Evolutionary conservation across 108 stramenopile species (phyloP), one percentile per base, ranked within the genome.

Genomic region (Nitzschia sp.): DNA sequence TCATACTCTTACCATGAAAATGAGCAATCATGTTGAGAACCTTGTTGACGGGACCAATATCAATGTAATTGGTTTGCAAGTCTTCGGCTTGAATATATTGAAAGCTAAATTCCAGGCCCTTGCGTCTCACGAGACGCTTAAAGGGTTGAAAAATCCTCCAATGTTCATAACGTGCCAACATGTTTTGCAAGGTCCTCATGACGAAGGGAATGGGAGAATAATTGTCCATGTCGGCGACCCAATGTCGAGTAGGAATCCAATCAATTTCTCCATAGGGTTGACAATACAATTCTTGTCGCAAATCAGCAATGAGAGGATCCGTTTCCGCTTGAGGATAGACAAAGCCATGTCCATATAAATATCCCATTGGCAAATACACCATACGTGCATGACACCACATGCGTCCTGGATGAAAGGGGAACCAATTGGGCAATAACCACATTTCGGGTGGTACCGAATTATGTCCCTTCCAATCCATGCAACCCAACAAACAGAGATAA

Each of bases 311-410:
- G 45, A 90, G 59, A 15, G 85, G 83, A 81, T 95, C 96, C 23
- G 75, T 72, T 35, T 89, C 85, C 25, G 92, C 96, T 30, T 88
- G 55, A 21, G 71, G 59, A 68, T 92, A 94, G 51, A 85, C 78
- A 45, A 80, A 96, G 28, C 95, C 80, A 23, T 80, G 71, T 49
- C 96, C 87, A 64, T 96, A 99, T 21, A 99, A 70, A 66, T 96
- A 96, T 38, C 94, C 87, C 97, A 98, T 98, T 29, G 98, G 97
- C 13, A 99, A 74, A 71, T 98, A 98, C 21, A 99, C 98, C 98
- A 99, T 99, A 25, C 98, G 87, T 26, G 89, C 91, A 73, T 99
- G 98, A 70, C 98, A 99, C 98, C 98, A 99, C 79, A 99, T 83
- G 11, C 97, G 79, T 46, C 97, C 95, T 17, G 98, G 98, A 83